Evolutionary conservation across 192 early-diverging fungal species (phyloP), one percentile per base, ranked within the genome.

Genomic region (Martensiomyces pterosporus): DNA sequence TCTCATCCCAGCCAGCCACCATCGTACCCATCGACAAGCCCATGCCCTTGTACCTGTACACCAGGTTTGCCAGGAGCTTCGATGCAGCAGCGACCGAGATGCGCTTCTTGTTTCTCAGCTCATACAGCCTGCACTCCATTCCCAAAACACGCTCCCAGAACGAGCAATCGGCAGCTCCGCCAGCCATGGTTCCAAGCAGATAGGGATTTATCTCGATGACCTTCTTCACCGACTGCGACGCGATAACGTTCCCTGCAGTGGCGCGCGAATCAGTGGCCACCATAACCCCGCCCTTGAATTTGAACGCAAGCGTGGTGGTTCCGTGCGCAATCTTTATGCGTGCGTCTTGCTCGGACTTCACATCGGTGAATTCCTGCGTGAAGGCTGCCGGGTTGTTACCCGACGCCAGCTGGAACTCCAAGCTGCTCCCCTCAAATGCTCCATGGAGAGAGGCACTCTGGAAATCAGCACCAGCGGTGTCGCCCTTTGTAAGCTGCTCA

Each of bases 11-110:
- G 44, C 97, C 97, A 39, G 88, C 85, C 29, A 99, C 80, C 97
- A 99, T 99, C 18, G 94, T 97, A 24, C 97, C 97, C 97, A 99
- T 99, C 17, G 93, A 96, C 51, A 99, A 66, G 9, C 93, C 97
- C 90, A 97, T 97, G 52, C 97, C 93, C 64, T 96, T 99, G 83
- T 97, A 99, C 39, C 85, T 68, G 60, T 92, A 93, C 6, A 99
- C 93, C 84, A 97, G 90, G 78, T 99, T 99, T 45, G 84, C 81
- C 44, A 99, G 65, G 36, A 99, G 67, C 73, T 99, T 99, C 25
- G 93, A 97, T 8, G 97, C 97, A 1, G 93, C 97, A 15, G 93
- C 90, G 21, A 98, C 94, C 16, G 93, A 93, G 60, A 99, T 99
- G 24, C 92, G 84, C 77, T 99, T 92, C 80, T 96, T 97, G 77